Conservation (phyloP, 805 yeast species). For the Candida maltosa region DNA sequence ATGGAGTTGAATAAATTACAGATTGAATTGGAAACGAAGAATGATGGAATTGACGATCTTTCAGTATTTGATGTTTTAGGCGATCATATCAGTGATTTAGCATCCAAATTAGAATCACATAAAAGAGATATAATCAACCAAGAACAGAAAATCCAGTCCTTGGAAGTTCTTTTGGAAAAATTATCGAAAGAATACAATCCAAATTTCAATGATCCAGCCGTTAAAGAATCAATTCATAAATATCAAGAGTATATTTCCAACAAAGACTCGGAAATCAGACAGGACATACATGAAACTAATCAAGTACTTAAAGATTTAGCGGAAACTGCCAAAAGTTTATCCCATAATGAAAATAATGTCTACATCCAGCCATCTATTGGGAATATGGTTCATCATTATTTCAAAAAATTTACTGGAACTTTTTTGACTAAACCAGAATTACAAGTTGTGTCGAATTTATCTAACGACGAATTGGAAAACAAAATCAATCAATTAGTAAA, state of each 20-base stretch:
- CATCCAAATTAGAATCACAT: slow-evolving; percentile 9
- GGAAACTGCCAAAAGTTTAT: slow-evolving; percentile 11
- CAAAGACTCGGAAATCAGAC: slow-evolving; percentile 16
- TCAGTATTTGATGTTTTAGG: slow-evolving; percentile 16
- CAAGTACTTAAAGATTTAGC: slow-evolving; percentile 19
- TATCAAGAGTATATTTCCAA: slow-evolving; percentile 49
- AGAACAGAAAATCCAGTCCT: slow-evolving; percentile 16
- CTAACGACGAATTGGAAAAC: slow-evolving; percentile 4
- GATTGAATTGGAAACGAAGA: slow-evolving; percentile 5
- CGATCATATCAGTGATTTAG: slow-evolving; percentile 11
- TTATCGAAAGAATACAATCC: slow-evolving; percentile 67
- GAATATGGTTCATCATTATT: slow-evolving; percentile 24
- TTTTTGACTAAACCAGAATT: slow-evolving; percentile 5
- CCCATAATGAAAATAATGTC: slow-evolving; percentile 2
- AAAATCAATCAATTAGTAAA: slow-evolving; percentile 15
- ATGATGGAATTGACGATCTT: slow-evolving; percentile 6
- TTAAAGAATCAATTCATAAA: slow-evolving; percentile 62
- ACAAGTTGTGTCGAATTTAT: slow-evolving; percentile 1
- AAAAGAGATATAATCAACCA: slow-evolving; percentile 9
- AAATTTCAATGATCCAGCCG: slow-evolving; percentile 84
- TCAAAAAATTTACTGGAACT: slow-evolving; percentile 7
- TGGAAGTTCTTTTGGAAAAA: slow-evolving; percentile 47
- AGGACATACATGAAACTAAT: slow-evolving; percentile 4
- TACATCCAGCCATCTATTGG: slow-evolving; percentile 16
- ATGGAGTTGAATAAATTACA: slow-evolving; percentile 3